A percentile compares a stretch with the other conserved stretches of the same genome.
These are phyloP conservation scores for Chlamydomonas applanata DNA, from an alignment of 139 green algal genomes.

Conservation along the genomic window DNA sequence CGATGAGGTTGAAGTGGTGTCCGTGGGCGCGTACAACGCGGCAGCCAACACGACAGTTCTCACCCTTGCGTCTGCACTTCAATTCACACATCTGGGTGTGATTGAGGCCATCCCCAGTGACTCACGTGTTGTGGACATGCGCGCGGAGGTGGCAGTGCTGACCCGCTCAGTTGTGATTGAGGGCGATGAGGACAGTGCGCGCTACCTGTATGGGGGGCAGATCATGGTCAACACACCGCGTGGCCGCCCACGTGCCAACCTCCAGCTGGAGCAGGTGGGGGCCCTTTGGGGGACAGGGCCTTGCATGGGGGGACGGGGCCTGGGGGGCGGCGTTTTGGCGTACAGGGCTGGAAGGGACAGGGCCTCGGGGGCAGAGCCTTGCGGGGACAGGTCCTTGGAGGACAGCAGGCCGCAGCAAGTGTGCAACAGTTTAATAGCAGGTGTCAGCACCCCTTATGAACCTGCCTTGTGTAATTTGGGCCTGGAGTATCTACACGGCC, in stretches of 20 bases:
- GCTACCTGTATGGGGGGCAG: slow-evolving; percentile 46
- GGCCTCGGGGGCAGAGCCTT: too few relatives aligned
- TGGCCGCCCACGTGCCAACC: slow-evolving; percentile 3
- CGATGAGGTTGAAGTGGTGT: slow-evolving; percentile 27
- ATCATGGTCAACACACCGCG: slow-evolving; percentile 39
- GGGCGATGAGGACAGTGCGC: slow-evolving; percentile 36
- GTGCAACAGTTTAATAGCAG: too few relatives aligned
- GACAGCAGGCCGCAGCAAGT: too few relatives aligned
- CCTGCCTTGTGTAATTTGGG: too few relatives aligned
- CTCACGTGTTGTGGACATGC: slow-evolving; percentile 69
- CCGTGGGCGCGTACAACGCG: not conserved
- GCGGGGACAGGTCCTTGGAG: too few relatives aligned
- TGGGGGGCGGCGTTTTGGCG: too few relatives aligned
- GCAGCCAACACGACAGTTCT: slow-evolving; percentile 27
- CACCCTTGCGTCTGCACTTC: slow-evolving; percentile 25
- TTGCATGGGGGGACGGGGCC: too few relatives aligned
- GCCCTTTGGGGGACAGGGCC: too few relatives aligned
- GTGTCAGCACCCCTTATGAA: too few relatives aligned
- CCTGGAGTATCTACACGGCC: too few relatives aligned
- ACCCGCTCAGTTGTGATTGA: slow-evolving; percentile 42
- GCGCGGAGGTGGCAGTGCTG: slow-evolving; percentile 52
- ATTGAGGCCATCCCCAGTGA: slow-evolving; percentile 6
- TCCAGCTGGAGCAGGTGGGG: slow-evolving; percentile 32
- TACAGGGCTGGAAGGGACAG: too few relatives aligned
- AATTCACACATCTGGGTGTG: slow-evolving; percentile 53